These are phyloP conservation scores for Hemileccinum impolitum DNA, from an alignment of 768 basidiomycete species.

Conservation along the genomic window DNA sequence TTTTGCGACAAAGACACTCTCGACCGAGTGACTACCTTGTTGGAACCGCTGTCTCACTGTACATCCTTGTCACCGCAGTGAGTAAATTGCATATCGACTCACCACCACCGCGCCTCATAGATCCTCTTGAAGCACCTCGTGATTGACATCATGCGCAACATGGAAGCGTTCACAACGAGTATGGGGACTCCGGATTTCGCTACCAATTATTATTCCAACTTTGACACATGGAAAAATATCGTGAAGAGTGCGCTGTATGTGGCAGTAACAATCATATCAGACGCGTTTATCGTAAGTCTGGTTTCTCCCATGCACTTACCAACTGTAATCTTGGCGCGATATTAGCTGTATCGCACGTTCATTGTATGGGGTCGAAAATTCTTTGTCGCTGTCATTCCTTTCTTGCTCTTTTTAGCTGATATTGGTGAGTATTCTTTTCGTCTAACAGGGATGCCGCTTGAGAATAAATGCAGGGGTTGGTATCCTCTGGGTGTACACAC, in stretches of 20 bases:
- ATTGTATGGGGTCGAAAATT: constrained; percentile 2
- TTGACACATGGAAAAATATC: not conserved
- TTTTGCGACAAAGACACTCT: not conserved
- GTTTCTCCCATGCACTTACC: not conserved
- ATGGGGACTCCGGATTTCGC: not conserved
- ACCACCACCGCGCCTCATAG: not conserved
- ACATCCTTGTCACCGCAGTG: not conserved
- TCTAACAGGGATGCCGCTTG: not conserved
- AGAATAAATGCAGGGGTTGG: not conserved
- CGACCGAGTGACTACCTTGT: not conserved
- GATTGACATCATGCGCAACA: constrained; percentile 1
- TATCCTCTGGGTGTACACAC: constrained; percentile 4
- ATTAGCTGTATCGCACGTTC: not conserved
- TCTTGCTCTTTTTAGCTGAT: constrained; percentile 1
- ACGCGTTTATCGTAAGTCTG: constrained; percentile 1
- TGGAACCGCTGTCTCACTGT: not conserved
- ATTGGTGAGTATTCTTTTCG: not conserved
- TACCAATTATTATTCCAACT: not conserved
- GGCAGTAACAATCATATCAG: not conserved
- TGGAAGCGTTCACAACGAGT: constrained; percentile 1
- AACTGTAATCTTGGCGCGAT: not conserved
- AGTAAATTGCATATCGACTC: not conserved
- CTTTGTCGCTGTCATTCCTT: not conserved
- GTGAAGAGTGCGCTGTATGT: constrained; percentile 2
- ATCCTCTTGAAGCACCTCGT: not conserved